These are phyloP conservation scores for Spergularia bocconei DNA, from an alignment of 148 eudicot species.

Conservation along the genomic window DNA sequence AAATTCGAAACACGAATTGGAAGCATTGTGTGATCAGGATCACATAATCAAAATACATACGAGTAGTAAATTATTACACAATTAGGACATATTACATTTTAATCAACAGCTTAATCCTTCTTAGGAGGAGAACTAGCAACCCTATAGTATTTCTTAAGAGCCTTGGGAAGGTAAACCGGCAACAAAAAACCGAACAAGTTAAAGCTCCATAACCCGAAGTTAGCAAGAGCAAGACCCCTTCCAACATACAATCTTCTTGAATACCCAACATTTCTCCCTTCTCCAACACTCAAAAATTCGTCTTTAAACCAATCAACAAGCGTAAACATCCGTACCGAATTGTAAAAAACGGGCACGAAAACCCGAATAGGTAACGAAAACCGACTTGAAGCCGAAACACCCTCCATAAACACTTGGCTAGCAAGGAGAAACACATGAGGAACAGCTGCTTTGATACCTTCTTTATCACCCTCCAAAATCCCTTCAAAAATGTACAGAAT, in stretches of 20 bases:
- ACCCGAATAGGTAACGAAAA: slow-evolving; percentile 72
- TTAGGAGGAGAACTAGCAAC: neutral
- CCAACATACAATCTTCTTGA: slow-evolving; percentile 48
- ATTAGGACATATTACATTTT: neutral
- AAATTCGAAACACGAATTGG: no score
- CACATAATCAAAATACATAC: neutral
- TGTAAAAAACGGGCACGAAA: slow-evolving; percentile 72
- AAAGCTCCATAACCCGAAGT: slow-evolving; percentile 63
- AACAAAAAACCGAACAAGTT: slow-evolving; percentile 83
- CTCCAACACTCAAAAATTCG: slow-evolving; percentile 37
- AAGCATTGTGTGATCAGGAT: neutral
- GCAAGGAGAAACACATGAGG: slow-evolving; percentile 72
- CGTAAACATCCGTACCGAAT: slow-evolving; percentile 48
- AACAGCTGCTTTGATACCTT: slow-evolving; percentile 63
- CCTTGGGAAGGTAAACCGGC: slow-evolving; percentile 79
- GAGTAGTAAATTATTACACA: neutral
- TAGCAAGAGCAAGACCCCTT: slow-evolving; percentile 52
- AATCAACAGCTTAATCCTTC: slow-evolving; percentile 24
- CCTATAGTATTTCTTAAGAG: slow-evolving; percentile 57
- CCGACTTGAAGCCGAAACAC: slow-evolving; percentile 41
- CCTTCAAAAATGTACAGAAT: slow-evolving; percentile 62
- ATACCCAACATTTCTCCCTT: slow-evolving; percentile 29
- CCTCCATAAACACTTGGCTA: slow-evolving; percentile 76
- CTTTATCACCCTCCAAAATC: slow-evolving; percentile 50
- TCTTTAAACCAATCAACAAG: slow-evolving; percentile 53